phyloP scores from a whole-genome alignment of 1,284 basidiomycete genomes.

The Pyrrhoderma lamaoense region DNA sequence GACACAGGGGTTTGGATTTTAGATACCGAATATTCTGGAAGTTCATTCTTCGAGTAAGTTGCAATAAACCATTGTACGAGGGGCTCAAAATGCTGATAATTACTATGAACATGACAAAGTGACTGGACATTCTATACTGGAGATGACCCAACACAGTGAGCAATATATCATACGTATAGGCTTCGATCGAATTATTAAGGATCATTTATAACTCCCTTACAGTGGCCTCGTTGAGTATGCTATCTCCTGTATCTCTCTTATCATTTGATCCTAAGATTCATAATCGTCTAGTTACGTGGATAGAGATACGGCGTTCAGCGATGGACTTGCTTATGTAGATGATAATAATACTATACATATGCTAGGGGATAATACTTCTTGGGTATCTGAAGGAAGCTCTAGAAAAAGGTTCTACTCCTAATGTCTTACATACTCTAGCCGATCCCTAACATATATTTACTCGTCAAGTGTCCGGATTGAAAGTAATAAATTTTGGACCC shows the following conservation, averaged over 20 bases:
- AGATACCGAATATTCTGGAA: slow-evolving; percentile 12
- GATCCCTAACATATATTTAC: not conserved
- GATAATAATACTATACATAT: slow-evolving; percentile 56
- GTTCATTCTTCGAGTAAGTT: slow-evolving; percentile 18
- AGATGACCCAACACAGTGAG: slow-evolving; percentile 59
- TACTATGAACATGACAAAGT: too few relatives aligned
- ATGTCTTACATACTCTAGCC: not conserved
- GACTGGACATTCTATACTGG: slow-evolving; percentile 43
- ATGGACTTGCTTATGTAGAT: slow-evolving; percentile 45
- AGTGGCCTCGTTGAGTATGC: slow-evolving; percentile 58
- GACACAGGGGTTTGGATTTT: slow-evolving; percentile 15
- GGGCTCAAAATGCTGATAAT: too few relatives aligned
- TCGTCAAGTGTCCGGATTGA: slow-evolving; percentile 49
- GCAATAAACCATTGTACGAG: too few relatives aligned
- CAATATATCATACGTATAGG: slow-evolving; percentile 15
- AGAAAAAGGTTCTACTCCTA: slow-evolving; percentile 2
- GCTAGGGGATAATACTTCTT: slow-evolving; percentile 62
- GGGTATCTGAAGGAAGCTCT: slow-evolving; percentile 56
- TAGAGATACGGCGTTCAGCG: slow-evolving; percentile 37
- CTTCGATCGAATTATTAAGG: too few relatives aligned
- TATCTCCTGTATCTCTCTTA: not conserved
- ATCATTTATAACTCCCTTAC: slow-evolving; percentile 3
- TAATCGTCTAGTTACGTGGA: slow-evolving; percentile 43
- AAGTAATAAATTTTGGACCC: slow-evolving; percentile 49
- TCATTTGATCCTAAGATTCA: slow-evolving; percentile 1